Conservation (phyloP, 2,329 filamentous ascomycete genomes). For the Diaporthe ilicicola region DNA sequence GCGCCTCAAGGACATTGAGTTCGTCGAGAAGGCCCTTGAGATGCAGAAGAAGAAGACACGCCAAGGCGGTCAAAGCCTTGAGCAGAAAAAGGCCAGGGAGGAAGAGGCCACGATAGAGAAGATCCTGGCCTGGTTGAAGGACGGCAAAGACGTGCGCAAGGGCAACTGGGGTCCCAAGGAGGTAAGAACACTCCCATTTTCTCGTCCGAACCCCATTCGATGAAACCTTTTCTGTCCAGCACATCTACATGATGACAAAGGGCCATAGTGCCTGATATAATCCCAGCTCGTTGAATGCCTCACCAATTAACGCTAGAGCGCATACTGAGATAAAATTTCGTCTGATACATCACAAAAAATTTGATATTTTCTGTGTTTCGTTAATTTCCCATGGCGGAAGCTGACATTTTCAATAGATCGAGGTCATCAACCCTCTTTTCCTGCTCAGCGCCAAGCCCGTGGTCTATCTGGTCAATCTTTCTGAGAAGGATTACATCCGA, state of each 20-base stretch:
- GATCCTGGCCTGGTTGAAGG: conserved; percentile 82
- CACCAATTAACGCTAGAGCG: conserved; percentile 77
- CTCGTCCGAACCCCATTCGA: conserved; percentile 34
- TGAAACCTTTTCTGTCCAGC: neutral
- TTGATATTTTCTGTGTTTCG: conserved; percentile 27
- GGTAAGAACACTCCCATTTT: conserved; percentile 66
- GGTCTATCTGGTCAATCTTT: conserved; percentile 96
- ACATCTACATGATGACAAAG: conserved; percentile 88
- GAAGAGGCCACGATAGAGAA: conserved; percentile 95
- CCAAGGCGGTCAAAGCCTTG: conserved; percentile 91
- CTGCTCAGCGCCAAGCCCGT: conserved; percentile 96
- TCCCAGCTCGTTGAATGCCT: conserved; percentile 99
- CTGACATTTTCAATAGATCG: conserved; percentile 71
- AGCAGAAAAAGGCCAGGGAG: conserved; percentile 97
- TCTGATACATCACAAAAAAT: conserved; percentile 62
- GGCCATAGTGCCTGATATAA: conserved; percentile 93
- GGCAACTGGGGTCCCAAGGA: conserved; percentile 91
- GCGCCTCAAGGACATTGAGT: conserved; percentile 98
- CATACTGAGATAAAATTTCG: conserved; percentile 85
- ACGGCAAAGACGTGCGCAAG: conserved; percentile 93
- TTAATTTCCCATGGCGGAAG: conserved; percentile 16
- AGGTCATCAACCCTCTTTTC: conserved; percentile 96
- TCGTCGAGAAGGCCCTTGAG: conserved; percentile 94
- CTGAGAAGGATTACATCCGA: conserved; percentile 94
- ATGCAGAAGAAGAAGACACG: conserved; percentile 92